Evolutionary conservation across 495 filamentous ascomycete genomes (phyloP).

Genomic region (Penicillium lagena): DNA sequence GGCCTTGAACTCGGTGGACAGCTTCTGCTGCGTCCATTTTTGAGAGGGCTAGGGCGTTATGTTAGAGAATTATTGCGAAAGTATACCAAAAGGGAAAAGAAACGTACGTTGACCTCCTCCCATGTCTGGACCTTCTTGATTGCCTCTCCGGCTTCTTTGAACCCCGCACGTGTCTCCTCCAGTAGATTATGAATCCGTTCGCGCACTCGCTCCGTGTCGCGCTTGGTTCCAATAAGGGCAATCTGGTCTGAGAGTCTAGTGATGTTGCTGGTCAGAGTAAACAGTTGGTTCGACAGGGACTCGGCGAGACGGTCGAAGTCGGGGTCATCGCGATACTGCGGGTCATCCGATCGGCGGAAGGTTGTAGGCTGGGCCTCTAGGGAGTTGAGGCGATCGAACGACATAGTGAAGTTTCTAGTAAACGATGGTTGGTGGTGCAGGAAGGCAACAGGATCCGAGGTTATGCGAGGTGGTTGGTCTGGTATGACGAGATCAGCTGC

Average conservation of each 20-base stretch:
- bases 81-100: background rate
- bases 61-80: conserved; percentile 7
- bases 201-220: conserved; percentile 84
- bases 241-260: conserved; percentile 74
- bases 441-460: conserved; percentile 3
- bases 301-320: conserved; percentile 81
- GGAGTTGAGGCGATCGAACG: conserved; percentile 78
- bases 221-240: conserved; percentile 75
- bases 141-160: conserved; percentile 89
- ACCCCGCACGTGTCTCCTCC: conserved; percentile 75
- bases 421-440: conserved; percentile 2
- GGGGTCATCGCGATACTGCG: conserved; percentile 76
- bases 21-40: conserved; percentile 90
- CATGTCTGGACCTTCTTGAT: conserved; percentile 87
- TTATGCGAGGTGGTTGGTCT: background rate
- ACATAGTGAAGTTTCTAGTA: conserved; percentile 52
- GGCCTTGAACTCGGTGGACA: conserved; percentile 84
- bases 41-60: conserved; percentile 62
- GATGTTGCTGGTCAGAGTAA: conserved; percentile 81
- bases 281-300: conserved; percentile 76
- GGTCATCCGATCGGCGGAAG: conserved; percentile 61
- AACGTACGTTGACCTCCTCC: conserved; percentile 84
- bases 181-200: conserved; percentile 82
- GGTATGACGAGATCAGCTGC: conserved; percentile 7
- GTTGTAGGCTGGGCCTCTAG: conserved; percentile 77